phyloP scores from a whole-genome alignment of 2,329 filamentous ascomycete genomes.

The Xylariomycetidae sp. region DNA sequence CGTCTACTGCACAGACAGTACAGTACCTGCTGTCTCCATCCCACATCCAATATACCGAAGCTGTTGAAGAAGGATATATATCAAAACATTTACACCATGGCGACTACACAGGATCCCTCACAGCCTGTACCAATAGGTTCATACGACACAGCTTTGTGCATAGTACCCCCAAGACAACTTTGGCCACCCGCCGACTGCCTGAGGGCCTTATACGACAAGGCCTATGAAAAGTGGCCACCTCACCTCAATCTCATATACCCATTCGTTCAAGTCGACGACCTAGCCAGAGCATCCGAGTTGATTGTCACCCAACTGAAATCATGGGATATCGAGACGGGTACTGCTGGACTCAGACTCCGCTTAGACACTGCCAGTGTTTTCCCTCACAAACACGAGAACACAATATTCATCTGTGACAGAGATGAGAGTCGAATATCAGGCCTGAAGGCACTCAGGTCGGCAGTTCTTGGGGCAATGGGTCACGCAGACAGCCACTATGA shows the following conservation, averaged over 20 bases:
- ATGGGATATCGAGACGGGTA: constrained; percentile 7
- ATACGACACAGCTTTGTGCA: constrained; percentile 56
- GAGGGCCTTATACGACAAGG: constrained; percentile 58
- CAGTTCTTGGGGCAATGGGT: constrained; percentile 33
- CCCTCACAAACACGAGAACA: constrained; percentile 43
- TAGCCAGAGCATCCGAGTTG: constrained; percentile 38
- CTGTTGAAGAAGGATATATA: too few species aligned
- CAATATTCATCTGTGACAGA: constrained; percentile 39
- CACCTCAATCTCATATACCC: constrained; percentile 65
- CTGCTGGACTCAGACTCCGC: constrained; percentile 18
- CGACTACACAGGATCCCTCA: constrained; percentile 6
- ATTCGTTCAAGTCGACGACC: constrained; percentile 47
- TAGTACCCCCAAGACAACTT: constrained; percentile 48
- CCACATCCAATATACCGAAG: too few species aligned
- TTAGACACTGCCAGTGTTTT: constrained; percentile 44
- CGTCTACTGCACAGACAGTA: too few species aligned
- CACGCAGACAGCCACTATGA: constrained; percentile 27
- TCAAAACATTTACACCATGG: constrained; percentile 12
- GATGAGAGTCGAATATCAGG: constrained; percentile 11
- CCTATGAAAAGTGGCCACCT: constrained; percentile 58
- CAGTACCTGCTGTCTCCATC: too few species aligned
- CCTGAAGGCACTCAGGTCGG: constrained; percentile 30
- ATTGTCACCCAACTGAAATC: constrained; percentile 31
- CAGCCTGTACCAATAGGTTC: constrained; percentile 27
- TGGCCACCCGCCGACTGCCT: constrained; percentile 49